These are phyloP conservation scores for Sergeia podlipaevii DNA, from an alignment of 208 protist genomes.

Conservation along the genomic window DNA sequence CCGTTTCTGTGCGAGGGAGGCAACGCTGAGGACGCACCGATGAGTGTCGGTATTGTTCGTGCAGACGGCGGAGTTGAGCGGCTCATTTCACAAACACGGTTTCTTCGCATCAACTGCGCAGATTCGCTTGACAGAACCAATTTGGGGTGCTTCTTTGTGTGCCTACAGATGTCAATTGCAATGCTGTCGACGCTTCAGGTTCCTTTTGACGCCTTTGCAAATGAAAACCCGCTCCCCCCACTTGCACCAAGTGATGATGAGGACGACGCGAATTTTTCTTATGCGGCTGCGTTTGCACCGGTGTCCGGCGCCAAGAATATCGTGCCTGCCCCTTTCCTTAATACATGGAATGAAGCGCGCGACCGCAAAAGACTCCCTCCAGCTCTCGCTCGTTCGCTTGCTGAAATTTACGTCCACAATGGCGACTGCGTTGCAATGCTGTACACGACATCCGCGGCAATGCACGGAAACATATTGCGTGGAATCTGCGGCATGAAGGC, in stretches of 20 bases:
- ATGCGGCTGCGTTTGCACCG: slow-evolving; percentile 29
- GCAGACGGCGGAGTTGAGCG: slow-evolving; percentile 36
- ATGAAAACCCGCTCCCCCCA: slow-evolving; percentile 41
- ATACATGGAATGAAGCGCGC: slow-evolving; percentile 65
- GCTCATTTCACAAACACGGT: slow-evolving; percentile 57
- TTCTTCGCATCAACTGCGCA: slow-evolving; percentile 92
- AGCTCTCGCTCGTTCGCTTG: slow-evolving; percentile 43
- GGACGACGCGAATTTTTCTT: slow-evolving; percentile 16
- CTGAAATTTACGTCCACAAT: slow-evolving; percentile 77
- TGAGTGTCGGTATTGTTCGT: slow-evolving; percentile 65
- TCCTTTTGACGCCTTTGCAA: slow-evolving; percentile 36
- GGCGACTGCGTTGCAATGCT: slow-evolving; percentile 89
- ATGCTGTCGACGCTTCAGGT: slow-evolving; percentile 76
- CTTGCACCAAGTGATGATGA: slow-evolving; percentile 43
- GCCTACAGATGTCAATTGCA: slow-evolving; percentile 67
- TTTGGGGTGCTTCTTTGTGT: slow-evolving; percentile 90
- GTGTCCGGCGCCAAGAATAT: slow-evolving; percentile 33
- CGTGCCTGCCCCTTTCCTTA: slow-evolving; percentile 55
- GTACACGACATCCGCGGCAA: slow-evolving; percentile 92
- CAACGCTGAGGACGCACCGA: slow-evolving; percentile 43
- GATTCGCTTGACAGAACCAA: slow-evolving; percentile 95
- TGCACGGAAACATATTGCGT: slow-evolving; percentile 90
- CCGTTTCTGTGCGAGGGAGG: slow-evolving; percentile 42
- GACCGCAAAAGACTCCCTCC: slow-evolving; percentile 48
- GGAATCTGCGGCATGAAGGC: slow-evolving; percentile 60